These are phyloP conservation scores for Apodospora peruviana DNA, from an alignment of 495 filamentous ascomycete genomes.

Conservation along the genomic window DNA sequence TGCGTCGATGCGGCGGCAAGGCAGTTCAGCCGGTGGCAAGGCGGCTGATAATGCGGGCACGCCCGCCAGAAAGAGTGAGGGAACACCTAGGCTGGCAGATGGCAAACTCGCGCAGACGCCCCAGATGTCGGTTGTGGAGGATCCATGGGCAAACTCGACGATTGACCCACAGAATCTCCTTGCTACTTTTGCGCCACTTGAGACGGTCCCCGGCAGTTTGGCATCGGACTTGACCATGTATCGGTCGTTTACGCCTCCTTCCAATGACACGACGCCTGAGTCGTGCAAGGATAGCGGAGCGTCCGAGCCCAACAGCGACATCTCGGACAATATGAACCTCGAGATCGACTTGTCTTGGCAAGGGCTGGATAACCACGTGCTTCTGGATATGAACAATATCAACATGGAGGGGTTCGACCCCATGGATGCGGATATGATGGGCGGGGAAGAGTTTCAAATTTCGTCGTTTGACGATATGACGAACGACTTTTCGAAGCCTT, in stretches of 20 bases:
- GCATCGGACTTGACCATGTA: slow-evolving; percentile 43
- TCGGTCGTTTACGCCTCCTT: slow-evolving; percentile 41
- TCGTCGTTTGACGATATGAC: slow-evolving; percentile 36
- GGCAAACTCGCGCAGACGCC: slow-evolving; percentile 14
- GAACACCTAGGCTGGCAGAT: slow-evolving; percentile 15
- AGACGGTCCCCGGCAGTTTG: slow-evolving; percentile 28
- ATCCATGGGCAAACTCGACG: slow-evolving; percentile 33
- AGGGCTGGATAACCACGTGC: slow-evolving; percentile 30
- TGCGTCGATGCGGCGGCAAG: slow-evolving; percentile 38
- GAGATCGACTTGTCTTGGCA: slow-evolving; percentile 39
- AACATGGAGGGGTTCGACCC: slow-evolving; percentile 22
- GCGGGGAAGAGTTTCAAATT: slow-evolving; percentile 14
- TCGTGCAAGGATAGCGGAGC: slow-evolving; percentile 47
- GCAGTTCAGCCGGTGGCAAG: slow-evolving; percentile 31
- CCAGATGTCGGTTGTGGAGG: slow-evolving; percentile 15
- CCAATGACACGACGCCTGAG: slow-evolving; percentile 54
- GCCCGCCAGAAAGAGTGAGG: slow-evolving; percentile 24
- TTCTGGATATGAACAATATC: slow-evolving; percentile 30
- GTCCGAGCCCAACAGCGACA: slow-evolving; percentile 51
- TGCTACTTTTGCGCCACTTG: slow-evolving; percentile 21
- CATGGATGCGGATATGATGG: slow-evolving; percentile 11
- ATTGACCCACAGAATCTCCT: slow-evolving; percentile 44
- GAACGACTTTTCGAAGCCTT: slow-evolving; percentile 35
- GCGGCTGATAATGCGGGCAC: slow-evolving; percentile 17
- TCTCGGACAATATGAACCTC: slow-evolving; percentile 41